Base-by-base conservation (phyloP, 2,329 filamentous ascomycete genomes). In the Lecanicillium sp. region DNA sequence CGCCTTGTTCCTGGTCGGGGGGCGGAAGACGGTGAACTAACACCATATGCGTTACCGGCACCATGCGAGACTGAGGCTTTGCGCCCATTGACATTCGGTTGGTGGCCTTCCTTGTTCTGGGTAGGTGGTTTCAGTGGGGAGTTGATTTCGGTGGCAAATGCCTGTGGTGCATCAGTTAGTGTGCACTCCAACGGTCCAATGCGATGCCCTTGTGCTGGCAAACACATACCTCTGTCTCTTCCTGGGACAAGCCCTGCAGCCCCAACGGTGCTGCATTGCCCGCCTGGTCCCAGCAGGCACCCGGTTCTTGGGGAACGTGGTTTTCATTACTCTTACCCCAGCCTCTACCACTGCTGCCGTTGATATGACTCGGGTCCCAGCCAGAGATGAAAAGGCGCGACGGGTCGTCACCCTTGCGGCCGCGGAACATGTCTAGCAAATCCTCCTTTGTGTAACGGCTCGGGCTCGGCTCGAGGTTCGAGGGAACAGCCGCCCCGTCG, bases 91-190 rank as follows among this genome's bases (percentile, higher is more conserved):
- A 70, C 71, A 57, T 74, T 59, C 61, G 73, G 59, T 59, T 73
- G 58, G 58, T 71, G 60, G 65, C 79, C 66, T 30, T 77, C 72
- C 51, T 81, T 79, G 44, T 86, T 90, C 54, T 86, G 83, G 22
- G 79, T 77, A 15, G 86, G 85, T 8, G 86, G 84, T 62, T 97
- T 97, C 49, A 96, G 69, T 25, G 88, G 84, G 27, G 92, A 96
- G 60, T 97, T 98, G 56, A 98, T 88, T 47, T 94, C 92, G 36
- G 76, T 77, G 36, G 79, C 65, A 61, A 96, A 96, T 46, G 84
- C 68, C 84, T 95, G 59, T 31, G 30, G 40, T 17, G 22, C 27
- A 22, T 17, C n/a, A 31, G 29, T 31, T 30, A 19, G 29, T 15
- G 33, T 17, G 13, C 7, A 19, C 17, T 14, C 28, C 15, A 25